These are phyloP conservation scores for Rhynchosporium secalis DNA, from an alignment of 2,329 filamentous ascomycete genomes.

Conservation along the genomic window DNA sequence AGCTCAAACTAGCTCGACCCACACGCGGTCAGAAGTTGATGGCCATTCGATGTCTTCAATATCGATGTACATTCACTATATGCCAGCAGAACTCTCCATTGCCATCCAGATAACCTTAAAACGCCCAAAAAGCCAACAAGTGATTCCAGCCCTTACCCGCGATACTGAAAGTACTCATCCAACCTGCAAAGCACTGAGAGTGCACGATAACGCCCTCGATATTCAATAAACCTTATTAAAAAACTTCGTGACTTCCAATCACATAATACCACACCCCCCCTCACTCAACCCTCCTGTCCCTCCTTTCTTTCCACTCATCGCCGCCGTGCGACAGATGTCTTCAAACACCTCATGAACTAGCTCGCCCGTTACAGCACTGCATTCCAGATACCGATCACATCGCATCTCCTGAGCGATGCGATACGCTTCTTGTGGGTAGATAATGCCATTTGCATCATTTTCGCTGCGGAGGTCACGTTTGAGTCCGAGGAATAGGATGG, in stretches of 20 bases:
- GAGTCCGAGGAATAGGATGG: conserved; percentile 58
- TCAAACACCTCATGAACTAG: conserved; percentile 58
- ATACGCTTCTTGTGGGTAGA: conserved; percentile 62
- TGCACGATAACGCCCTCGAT: no score
- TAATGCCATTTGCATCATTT: conserved; percentile 58
- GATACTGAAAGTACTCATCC: no score
- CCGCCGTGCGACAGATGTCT: conserved; percentile 59
- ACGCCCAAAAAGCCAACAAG: no score
- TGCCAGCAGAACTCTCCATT: no score
- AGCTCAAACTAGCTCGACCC: no score
- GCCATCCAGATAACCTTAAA: no score
- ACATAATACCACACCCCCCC: conserved; percentile 55
- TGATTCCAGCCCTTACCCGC: no score
- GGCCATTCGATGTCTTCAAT: no score
- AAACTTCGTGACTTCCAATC: conserved; percentile 26
- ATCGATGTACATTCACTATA: no score
- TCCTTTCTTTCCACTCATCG: conserved; percentile 47
- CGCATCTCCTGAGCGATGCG: conserved; percentile 57
- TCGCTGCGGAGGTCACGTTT: conserved; percentile 60
- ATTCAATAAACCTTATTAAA: background rate
- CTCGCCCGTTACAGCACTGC: conserved; percentile 61
- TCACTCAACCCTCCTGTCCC: conserved; percentile 50
- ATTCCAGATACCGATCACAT: conserved; percentile 64
- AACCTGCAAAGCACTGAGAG: no score
- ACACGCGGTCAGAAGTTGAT: no score